A percentile compares a stretch with the other conserved stretches of the same genome.
Conservation (phyloP, 805 yeast species). For the Candida nemodendra region DNA sequence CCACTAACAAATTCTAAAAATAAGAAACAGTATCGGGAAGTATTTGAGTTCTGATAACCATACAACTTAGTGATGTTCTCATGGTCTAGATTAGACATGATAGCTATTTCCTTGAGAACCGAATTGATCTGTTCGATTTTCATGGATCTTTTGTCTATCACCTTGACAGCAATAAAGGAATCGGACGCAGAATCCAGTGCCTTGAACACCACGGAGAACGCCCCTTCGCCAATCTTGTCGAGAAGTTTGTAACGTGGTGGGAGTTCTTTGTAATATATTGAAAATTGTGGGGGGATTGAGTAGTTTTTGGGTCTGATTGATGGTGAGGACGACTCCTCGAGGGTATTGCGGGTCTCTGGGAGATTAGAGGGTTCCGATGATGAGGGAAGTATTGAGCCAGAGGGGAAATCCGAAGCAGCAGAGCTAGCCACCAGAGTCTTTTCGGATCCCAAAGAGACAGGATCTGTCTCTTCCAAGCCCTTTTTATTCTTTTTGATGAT, state of each 20-base stretch:
- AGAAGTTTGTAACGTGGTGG: constrained; percentile 26
- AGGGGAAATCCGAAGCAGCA: neutral
- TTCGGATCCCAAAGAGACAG: neutral
- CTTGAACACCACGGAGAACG: constrained; percentile 81
- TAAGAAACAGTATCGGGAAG: constrained; percentile 52
- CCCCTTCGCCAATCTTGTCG: constrained; percentile 72
- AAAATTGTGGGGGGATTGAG: constrained; percentile 13
- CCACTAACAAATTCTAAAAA: constrained; percentile 70
- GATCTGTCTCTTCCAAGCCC: constrained; percentile 1
- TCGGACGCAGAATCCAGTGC: constrained; percentile 51
- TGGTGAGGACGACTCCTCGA: constrained; percentile 3
- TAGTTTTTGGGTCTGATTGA: neutral
- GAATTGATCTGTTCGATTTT: constrained; percentile 50
- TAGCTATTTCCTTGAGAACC: constrained; percentile 68
- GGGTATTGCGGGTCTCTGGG: neutral
- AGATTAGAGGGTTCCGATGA: neutral
- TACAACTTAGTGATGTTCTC: constrained; percentile 57
- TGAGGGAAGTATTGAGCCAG: neutral
- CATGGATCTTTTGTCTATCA: constrained; percentile 63
- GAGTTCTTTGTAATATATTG: constrained; percentile 28
- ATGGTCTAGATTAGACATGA: constrained; percentile 65
- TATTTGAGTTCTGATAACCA: constrained; percentile 49
- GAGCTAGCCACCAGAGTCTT: neutral
- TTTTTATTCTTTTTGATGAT: constrained; percentile 24
- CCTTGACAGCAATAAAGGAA: constrained; percentile 65